phyloP scores from a whole-genome alignment of 306 rosid species.

The Castanea crenata region DNA sequence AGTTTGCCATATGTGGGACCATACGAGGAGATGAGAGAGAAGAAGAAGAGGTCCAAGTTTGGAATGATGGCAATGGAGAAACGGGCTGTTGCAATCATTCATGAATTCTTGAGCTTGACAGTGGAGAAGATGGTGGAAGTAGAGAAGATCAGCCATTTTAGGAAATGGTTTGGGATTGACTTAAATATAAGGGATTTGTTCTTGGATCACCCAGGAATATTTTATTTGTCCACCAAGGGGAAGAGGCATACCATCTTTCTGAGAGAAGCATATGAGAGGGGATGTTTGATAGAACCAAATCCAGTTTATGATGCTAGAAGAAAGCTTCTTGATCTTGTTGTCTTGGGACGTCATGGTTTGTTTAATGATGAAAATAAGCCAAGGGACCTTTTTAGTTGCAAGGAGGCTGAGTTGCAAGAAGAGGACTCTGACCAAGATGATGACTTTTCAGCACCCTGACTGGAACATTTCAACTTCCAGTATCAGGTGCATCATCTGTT shows the following conservation, averaged over 20 bases:
- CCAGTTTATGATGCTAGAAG: slow-evolving; percentile 79
- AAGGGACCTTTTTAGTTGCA: slow-evolving; percentile 25
- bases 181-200: slow-evolving; percentile 72
- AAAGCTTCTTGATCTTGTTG: slow-evolving; percentile 76
- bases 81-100: slow-evolving; percentile 75
- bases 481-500: background rate
- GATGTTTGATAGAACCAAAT: slow-evolving; percentile 69
- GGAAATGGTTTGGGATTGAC: slow-evolving; percentile 62
- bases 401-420: slow-evolving; percentile 21
- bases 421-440: slow-evolving; percentile 3
- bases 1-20: slow-evolving; percentile 73
- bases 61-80: slow-evolving; percentile 62
- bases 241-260: slow-evolving; percentile 81
- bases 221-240: slow-evolving; percentile 87
- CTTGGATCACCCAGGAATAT: slow-evolving; percentile 83
- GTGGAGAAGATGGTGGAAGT: slow-evolving; percentile 96
- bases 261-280: slow-evolving; percentile 92
- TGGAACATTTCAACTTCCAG: background rate
- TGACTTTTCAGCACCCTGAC: background rate
- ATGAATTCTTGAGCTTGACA: slow-evolving; percentile 82
- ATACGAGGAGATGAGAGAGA: slow-evolving; percentile 49
- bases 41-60: slow-evolving; percentile 47
- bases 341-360: slow-evolving; percentile 61
- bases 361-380: slow-evolving; percentile 37
- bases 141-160: slow-evolving; percentile 66